phyloP scores from a whole-genome alignment of 2,329 filamentous ascomycete species.

The Pseudogymnoascus sp. region DNA sequence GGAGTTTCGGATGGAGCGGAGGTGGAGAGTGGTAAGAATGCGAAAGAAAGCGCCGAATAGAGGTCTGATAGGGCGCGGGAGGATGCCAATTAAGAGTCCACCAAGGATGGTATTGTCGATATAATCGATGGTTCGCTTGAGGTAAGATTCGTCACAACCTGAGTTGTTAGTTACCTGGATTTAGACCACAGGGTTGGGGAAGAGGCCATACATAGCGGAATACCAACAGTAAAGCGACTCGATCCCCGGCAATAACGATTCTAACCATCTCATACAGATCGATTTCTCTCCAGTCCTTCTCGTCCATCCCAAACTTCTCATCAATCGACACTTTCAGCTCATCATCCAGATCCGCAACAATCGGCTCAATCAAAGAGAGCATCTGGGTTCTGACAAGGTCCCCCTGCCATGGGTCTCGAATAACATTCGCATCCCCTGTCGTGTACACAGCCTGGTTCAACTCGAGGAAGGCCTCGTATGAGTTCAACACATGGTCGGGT shows the following conservation, averaged over 20 bases:
- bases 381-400: constrained; percentile 22
- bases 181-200: constrained; percentile 15
- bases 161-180: background rate
- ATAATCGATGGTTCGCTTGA: constrained; percentile 28
- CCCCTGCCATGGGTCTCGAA: constrained; percentile 33
- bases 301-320: constrained; percentile 24
- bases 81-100: constrained; percentile 30
- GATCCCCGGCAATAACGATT: constrained; percentile 27
- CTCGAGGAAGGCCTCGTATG: constrained; percentile 34
- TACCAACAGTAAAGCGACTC: constrained; percentile 29
- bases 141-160: constrained; percentile 31
- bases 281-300: constrained; percentile 25
- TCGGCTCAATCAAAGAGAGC: constrained; percentile 20
- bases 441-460: constrained; percentile 35
- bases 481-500: constrained; percentile 34
- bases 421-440: constrained; percentile 33
- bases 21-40: constrained; percentile 21
- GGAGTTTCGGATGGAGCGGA: constrained; percentile 23
- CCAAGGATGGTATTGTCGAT: constrained; percentile 31
- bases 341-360: constrained; percentile 25
- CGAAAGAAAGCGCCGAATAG: constrained; percentile 29
- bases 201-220: constrained; percentile 25
- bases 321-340: constrained; percentile 25
- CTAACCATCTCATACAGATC: constrained; percentile 24
- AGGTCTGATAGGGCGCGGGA: constrained; percentile 31